phyloP scores from a whole-genome alignment of 2,329 filamentous ascomycete genomes.

The Apiospora pterosperma region DNA sequence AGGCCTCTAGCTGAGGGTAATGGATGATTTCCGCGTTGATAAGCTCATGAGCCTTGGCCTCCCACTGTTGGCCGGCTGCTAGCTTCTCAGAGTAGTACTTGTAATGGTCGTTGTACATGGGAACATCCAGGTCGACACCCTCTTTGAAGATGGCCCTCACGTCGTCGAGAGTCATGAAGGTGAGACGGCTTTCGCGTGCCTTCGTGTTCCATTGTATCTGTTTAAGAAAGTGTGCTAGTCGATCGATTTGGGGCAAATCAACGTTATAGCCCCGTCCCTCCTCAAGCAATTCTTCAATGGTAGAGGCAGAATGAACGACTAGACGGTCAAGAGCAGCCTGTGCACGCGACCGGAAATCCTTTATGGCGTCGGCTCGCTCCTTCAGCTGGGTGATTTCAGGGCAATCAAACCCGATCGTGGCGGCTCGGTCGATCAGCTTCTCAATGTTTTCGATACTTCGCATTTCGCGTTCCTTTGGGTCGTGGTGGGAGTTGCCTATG shows the following conservation, averaged over 20 bases:
- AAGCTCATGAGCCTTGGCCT: constrained; percentile 86
- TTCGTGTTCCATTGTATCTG: constrained; percentile 87
- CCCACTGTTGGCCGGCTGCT: constrained; percentile 79
- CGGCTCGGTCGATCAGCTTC: constrained; percentile 77
- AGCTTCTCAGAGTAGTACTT: constrained; percentile 73
- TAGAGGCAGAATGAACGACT: constrained; percentile 59
- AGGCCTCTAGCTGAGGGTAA: constrained; percentile 88
- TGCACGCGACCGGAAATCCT: constrained; percentile 77
- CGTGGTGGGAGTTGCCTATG: constrained; percentile 50
- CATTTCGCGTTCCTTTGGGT: constrained; percentile 82
- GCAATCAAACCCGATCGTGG: constrained; percentile 88
- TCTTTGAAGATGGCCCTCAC: constrained; percentile 76
- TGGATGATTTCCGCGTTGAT: constrained; percentile 90
- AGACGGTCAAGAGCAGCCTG: constrained; percentile 66
- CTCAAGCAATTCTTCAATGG: constrained; percentile 90
- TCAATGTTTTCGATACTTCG: constrained; percentile 88
- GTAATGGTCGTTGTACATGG: constrained; percentile 76
- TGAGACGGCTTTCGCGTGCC: constrained; percentile 60
- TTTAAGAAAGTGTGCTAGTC: constrained; percentile 74
- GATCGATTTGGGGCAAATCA: constrained; percentile 84
- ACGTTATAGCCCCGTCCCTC: constrained; percentile 86
- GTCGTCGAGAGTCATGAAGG: constrained; percentile 71
- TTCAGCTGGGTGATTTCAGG: constrained; percentile 82
- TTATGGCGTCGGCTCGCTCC: constrained; percentile 81
- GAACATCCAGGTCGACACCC: constrained; percentile 73